Evolutionary conservation across 441 rosid genomes (phyloP), one percentile per base, ranked within the genome.

Genomic region (Viola pubescens): DNA sequence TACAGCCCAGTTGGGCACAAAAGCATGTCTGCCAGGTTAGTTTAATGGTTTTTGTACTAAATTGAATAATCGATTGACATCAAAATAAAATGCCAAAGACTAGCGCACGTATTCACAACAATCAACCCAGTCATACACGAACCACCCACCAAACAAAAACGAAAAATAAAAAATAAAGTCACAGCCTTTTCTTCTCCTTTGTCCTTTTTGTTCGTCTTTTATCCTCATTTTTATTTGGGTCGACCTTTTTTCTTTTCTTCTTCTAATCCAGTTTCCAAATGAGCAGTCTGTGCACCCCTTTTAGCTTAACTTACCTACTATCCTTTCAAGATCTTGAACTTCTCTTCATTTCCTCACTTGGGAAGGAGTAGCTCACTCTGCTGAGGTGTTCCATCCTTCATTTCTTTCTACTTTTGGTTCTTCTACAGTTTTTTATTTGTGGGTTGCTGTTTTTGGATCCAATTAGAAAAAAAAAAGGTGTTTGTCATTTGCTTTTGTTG

Each of bases 271-370:
- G 34, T 26, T 50, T 50, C 14, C 3, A 6, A 26, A 39, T 39
- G 10, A 10, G 11, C 5, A 26, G 5, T 9, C 39, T 39, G 4
- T 10, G 55, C 37, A 52, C 13, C 19, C 38, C 40, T 19, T 4
- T 52, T 26, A 26, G 12, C 34, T 26, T 26, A 26, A 26, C 34
- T 26, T 2, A 26, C 2, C 34, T 26, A 26, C 34, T 26, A 2
- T 26, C 34, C 34, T 50, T 42, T 49, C 41, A 49, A 50, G 16
- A 12, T 64, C 50, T 40, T n/a, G 0, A 4, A 42, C 39, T 54
- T 7, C 9, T 38, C 37, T 64, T 57, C 8, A 43, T 51, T 51
- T 14, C 12, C 13, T 16, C 55, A 19, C 41, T 48, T 48, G 67
- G 59, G 67, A 14, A 48, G 47, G 34, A 26, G 34, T 46, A 3